Percentiles rank a stretch among this genome's conserved stretches.
These are phyloP conservation scores for Coemansia sp. DNA, from an alignment of 192 early-diverging fungal genomes.

Conservation along the genomic window DNA sequence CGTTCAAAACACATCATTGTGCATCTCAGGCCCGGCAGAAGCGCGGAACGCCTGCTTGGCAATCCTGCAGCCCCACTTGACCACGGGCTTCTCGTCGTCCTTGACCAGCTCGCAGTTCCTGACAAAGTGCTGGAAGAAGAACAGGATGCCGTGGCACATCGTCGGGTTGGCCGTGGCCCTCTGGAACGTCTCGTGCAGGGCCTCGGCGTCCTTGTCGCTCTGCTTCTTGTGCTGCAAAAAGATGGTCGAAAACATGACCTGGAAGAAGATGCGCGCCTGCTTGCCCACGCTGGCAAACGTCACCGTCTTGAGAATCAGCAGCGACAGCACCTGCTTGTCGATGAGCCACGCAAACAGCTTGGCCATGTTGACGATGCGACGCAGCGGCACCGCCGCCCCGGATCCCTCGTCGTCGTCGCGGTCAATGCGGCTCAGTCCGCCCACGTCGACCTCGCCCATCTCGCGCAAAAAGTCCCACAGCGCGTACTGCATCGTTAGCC, in stretches of 20 bases:
- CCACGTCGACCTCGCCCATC: slow-evolving; percentile 74
- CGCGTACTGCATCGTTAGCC: slow-evolving; percentile 90
- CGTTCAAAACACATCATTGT: slow-evolving; percentile 1
- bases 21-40: slow-evolving; percentile 1
- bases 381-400: slow-evolving; percentile 59
- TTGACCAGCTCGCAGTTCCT: slow-evolving; percentile 58
- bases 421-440: slow-evolving; percentile 58
- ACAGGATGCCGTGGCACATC: slow-evolving; percentile 77
- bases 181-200: slow-evolving; percentile 57
- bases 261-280: slow-evolving; percentile 65
- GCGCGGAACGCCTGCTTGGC: slow-evolving; percentile 61
- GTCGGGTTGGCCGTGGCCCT: slow-evolving; percentile 60
- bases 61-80: slow-evolving; percentile 66
- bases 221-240: slow-evolving; percentile 60
- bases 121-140: slow-evolving; percentile 80
- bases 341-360: slow-evolving; percentile 85
- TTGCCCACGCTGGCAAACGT: slow-evolving; percentile 67
- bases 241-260: slow-evolving; percentile 68
- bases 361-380: slow-evolving; percentile 76
- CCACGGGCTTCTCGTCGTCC: slow-evolving; percentile 62
- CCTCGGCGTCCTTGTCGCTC: slow-evolving; percentile 54
- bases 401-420: slow-evolving; percentile 31
- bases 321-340: slow-evolving; percentile 62
- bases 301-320: slow-evolving; percentile 67
- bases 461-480: slow-evolving; percentile 94